Evolutionary conservation across 2,329 filamentous ascomycete genomes (phyloP).

Genomic region (Coniochaeta hoffmannii): DNA sequence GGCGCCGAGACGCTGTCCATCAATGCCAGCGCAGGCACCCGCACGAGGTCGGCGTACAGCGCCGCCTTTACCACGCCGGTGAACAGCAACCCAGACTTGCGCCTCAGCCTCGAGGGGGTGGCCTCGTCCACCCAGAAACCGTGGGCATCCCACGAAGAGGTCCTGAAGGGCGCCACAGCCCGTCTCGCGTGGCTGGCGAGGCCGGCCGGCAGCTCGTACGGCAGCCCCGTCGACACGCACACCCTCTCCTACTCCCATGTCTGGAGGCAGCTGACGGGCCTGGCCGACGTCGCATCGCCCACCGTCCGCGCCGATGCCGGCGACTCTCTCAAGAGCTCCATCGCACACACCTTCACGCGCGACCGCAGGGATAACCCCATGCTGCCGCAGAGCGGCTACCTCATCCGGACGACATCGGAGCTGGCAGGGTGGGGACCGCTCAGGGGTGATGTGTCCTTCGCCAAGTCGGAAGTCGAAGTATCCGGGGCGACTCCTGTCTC

Average conservation of each 20-base stretch:
- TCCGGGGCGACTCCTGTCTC: slow-evolving; percentile 68
- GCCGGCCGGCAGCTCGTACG: slow-evolving; percentile 45
- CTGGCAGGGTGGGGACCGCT: slow-evolving; percentile 82
- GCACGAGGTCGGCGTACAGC: slow-evolving; percentile 87
- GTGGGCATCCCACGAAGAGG: slow-evolving; percentile 93
- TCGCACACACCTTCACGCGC: slow-evolving; percentile 72
- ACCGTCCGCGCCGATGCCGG: slow-evolving; percentile 80
- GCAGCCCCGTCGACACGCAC: slow-evolving; percentile 35
- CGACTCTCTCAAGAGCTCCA: slow-evolving; percentile 80
- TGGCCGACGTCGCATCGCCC: slow-evolving; percentile 69
- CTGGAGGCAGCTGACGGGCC: slow-evolving; percentile 83
- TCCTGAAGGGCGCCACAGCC: slow-evolving; percentile 66
- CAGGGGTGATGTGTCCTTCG: slow-evolving; percentile 86
- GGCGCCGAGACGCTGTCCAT: slow-evolving; percentile 85
- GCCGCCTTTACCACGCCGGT: slow-evolving; percentile 78
- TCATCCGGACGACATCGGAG: slow-evolving; percentile 70
- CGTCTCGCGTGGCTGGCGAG: slow-evolving; percentile 67
- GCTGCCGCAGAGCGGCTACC: slow-evolving; percentile 74
- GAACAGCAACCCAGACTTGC: slow-evolving; percentile 73
- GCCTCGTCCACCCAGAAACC: slow-evolving; percentile 80
- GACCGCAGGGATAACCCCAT: slow-evolving; percentile 81
- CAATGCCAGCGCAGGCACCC: slow-evolving; percentile 81
- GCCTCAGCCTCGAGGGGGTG: slow-evolving; percentile 71
- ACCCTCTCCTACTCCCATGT: slow-evolving; percentile 72
- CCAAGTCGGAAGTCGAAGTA: slow-evolving; percentile 81